phyloP scores from a whole-genome alignment of 148 eudicot species.

The Camellia japonica region DNA sequence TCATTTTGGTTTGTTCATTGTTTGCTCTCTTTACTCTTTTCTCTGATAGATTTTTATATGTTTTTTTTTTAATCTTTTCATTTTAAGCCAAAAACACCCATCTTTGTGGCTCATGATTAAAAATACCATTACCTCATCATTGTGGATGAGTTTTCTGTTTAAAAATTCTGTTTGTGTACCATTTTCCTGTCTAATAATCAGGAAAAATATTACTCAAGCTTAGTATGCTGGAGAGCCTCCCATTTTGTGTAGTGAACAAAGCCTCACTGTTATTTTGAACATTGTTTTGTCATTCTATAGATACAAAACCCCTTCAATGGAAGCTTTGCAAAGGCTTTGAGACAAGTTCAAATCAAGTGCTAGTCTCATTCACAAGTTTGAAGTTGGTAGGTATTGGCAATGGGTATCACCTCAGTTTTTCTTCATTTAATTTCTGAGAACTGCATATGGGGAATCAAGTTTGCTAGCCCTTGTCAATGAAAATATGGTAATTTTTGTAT shows the following conservation, averaged over 20 bases:
- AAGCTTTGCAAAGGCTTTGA: slow-evolving; percentile 66
- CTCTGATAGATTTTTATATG: neutral
- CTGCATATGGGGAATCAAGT: neutral
- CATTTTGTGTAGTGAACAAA: neutral
- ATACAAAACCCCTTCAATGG: slow-evolving; percentile 59
- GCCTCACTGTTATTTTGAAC: neutral
- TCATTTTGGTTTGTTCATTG: neutral
- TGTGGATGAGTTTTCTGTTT: too few species aligned
- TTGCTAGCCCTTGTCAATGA: too few species aligned
- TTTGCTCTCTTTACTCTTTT: neutral
- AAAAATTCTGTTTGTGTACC: too few species aligned
- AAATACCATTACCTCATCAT: too few species aligned
- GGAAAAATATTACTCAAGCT: neutral
- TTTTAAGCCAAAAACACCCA: too few species aligned
- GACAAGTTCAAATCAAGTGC: slow-evolving; percentile 43
- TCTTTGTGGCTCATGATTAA: too few species aligned
- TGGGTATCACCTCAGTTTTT: neutral
- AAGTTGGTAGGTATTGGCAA: slow-evolving; percentile 57
- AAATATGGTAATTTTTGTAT: too few species aligned
- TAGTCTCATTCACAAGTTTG: slow-evolving; percentile 53
- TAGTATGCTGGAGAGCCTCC: neutral
- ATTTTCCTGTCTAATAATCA: too few species aligned
- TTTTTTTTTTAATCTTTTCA: too few species aligned
- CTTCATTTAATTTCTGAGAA: neutral
- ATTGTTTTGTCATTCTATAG: slow-evolving; percentile 29